Percentiles rank a stretch among this genome's conserved stretches.
These are phyloP conservation scores for Fragilariopsis cylindrus DNA, from an alignment of 108 stramenopile species.

Conservation along the genomic window DNA sequence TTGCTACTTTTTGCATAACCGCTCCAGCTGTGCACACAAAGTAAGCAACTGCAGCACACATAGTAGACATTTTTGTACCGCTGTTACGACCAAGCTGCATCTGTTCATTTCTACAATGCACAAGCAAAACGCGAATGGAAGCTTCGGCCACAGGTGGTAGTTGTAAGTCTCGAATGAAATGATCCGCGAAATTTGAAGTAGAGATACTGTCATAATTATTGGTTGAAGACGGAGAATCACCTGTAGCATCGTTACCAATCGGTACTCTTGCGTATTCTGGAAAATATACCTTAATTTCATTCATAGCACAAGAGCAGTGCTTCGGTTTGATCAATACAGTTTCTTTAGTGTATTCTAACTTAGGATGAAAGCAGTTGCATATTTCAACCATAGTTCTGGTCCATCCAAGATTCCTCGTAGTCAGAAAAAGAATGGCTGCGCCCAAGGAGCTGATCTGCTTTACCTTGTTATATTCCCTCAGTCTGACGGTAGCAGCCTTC, in stretches of 20 bases:
- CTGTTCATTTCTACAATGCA: constrained; percentile 38
- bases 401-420: constrained; percentile 38
- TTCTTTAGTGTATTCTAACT: constrained; percentile 5
- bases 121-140: constrained; percentile 41
- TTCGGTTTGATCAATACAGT: constrained; percentile 44
- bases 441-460: constrained; percentile 49
- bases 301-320: constrained; percentile 58
- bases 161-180: constrained; percentile 44
- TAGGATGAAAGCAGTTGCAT: constrained; percentile 35
- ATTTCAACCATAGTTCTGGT: constrained; percentile 47
- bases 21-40: constrained; percentile 51
- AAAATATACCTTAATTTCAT: constrained; percentile 46
- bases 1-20: constrained; percentile 53
- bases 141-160: constrained; percentile 58
- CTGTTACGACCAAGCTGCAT: constrained; percentile 17
- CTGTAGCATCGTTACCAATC: not conserved
- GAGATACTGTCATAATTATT: constrained; percentile 5
- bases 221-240: not conserved
- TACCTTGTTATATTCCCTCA: constrained; percentile 47
- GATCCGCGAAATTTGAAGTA: constrained; percentile 44
- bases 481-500: not conserved
- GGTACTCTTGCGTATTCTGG: constrained; percentile 41
- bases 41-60: constrained; percentile 47
- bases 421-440: constrained; percentile 51
- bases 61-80: constrained; percentile 38